Base-by-base conservation (phyloP, 2,329 filamentous ascomycete genomes). In the Raffaelea ambrosiae region DNA sequence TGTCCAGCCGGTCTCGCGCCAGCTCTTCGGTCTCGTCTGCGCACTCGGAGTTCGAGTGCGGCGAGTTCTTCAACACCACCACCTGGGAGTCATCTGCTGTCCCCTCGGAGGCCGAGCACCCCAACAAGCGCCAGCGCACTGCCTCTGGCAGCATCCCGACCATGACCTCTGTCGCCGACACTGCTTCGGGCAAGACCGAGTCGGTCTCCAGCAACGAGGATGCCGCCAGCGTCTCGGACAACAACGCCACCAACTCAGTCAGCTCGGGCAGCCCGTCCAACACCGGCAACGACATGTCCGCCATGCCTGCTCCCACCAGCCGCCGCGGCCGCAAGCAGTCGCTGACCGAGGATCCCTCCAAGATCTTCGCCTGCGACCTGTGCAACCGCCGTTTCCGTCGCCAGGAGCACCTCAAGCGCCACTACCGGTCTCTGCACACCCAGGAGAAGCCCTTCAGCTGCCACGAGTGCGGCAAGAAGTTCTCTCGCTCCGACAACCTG, bases 361-460 rank as follows among this genome's bases (percentile, higher is more conserved):
- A 98, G 83, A 96, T 90, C 0, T 98, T 97, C 55, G 88, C 95
- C 51, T 98, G 93, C 72, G 89, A 90, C 48, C 79, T 96, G 20
- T 98, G 93, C 83, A 91, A 88, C 61, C 89, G 93, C 55, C 88
- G 93, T 52, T 98, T 98, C 84, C 86, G 93, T 53, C 88, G 93
- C 53, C 93, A 98, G 70, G 93, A 98, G 68, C 93, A 98, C 63
- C 81, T 98, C 51, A 98, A 98, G 82, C 87, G 93, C 54, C 93
- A 98, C 74, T 95, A 95, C 76, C 84, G 93, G 58, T 97, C 93
- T 50, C 88, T 98, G 43, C 93, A 98, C 76, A 98, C 93, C 1
- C 85, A 95, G 63, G 93, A 97, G 65, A 98, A 97, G 82, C 93
- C 93, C 5, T 98, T 97, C 61, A 88, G 95, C 71, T 98, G 93